These are phyloP conservation scores for Dactylorhiza incarnata DNA, from an alignment of 106 monocot genomes.

Conservation along the genomic window DNA sequence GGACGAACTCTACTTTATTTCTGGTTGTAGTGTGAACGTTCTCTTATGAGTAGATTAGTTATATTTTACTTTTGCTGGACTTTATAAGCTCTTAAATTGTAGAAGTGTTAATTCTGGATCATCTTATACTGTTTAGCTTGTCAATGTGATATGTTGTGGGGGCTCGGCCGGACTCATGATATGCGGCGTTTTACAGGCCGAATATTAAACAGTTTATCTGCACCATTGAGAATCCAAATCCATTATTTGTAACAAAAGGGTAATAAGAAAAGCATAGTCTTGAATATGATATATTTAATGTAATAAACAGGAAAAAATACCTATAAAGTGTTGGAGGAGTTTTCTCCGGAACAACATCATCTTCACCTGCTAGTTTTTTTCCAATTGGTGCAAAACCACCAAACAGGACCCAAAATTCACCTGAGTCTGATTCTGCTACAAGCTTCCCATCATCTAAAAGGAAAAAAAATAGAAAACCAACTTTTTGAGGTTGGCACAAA, in stretches of 20 bases:
- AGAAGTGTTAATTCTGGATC: no score
- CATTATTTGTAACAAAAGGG: background rate
- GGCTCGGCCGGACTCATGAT: no score
- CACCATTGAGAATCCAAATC: background rate
- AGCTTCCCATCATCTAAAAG: slow-evolving; percentile 44
- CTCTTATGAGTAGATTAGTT: no score
- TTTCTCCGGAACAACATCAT: slow-evolving; percentile 14
- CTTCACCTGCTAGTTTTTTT: slow-evolving; percentile 19
- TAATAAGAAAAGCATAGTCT: background rate
- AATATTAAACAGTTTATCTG: background rate
- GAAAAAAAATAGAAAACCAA: background rate
- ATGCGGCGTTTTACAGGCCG: no score
- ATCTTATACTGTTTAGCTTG: no score
- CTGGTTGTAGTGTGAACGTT: no score
- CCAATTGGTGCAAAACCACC: slow-evolving; percentile 35
- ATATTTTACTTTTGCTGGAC: no score
- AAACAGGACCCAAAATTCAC: slow-evolving; percentile 31
- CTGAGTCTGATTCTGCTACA: slow-evolving; percentile 33
- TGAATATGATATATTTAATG: background rate
- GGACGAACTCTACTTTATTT: no score
- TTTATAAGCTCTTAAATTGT: no score
- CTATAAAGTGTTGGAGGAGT: slow-evolving; percentile 21
- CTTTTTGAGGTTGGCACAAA: background rate
- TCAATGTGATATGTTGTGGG: no score
- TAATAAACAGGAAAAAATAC: slow-evolving; percentile 7